Conservation (phyloP, 371 early-diverging fungal genomes). For the Phascolomyces articulosus region DNA sequence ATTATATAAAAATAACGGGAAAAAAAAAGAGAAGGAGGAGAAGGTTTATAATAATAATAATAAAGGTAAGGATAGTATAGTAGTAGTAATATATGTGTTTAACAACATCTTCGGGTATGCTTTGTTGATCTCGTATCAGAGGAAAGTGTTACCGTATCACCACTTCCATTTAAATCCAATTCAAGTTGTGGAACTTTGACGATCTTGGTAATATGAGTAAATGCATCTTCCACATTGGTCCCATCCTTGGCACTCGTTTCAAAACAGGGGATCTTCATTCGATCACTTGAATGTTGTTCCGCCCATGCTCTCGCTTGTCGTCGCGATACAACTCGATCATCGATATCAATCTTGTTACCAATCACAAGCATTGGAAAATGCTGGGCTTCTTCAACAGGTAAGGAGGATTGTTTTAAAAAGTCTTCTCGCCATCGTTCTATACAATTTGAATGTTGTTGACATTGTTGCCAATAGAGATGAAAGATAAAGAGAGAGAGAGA, state of each 20-base stretch:
- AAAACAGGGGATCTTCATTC: constrained; percentile 74
- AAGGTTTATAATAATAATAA: too few species aligned
- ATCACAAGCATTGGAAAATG: constrained; percentile 30
- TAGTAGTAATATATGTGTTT: too few species aligned
- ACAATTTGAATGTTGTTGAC: too few species aligned
- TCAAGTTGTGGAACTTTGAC: constrained; percentile 57
- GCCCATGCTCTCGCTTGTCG: constrained; percentile 62
- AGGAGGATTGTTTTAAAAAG: constrained; percentile 62
- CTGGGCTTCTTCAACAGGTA: constrained; percentile 22
- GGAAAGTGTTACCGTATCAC: constrained; percentile 22
- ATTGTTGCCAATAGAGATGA: too few species aligned
- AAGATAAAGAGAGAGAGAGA: too few species aligned
- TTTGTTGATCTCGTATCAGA: constrained; percentile 8
- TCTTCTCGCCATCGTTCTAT: constrained; percentile 91
- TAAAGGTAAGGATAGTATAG: too few species aligned
- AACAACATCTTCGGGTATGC: constrained; percentile 5
- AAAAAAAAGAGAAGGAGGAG: too few species aligned
- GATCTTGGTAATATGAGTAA: constrained; percentile 76
- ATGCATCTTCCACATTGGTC: constrained; percentile 82
- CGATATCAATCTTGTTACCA: constrained; percentile 27
- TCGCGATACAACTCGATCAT: constrained; percentile 77
- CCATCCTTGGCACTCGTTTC: constrained; percentile 94
- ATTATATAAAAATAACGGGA: too few species aligned
- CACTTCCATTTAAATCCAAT: constrained; percentile 46
- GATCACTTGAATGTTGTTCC: constrained; percentile 37